A percentile compares a stretch with the other conserved stretches of the same genome.
Evolutionary conservation across 805 yeast species (phyloP).

Genomic region (Yarrowia hollandica): DNA sequence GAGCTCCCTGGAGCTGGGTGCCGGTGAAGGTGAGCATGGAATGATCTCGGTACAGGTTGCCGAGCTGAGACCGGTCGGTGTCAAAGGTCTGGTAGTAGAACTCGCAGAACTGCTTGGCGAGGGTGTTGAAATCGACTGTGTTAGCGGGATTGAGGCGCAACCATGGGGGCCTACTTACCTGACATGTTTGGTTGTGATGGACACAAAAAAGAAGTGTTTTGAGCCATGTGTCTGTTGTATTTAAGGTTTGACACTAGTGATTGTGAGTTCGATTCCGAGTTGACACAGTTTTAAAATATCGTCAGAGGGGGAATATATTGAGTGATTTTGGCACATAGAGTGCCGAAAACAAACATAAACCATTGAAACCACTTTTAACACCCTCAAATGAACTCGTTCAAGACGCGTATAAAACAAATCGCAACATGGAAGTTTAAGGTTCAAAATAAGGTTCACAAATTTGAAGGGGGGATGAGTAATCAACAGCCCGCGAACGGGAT

Average conservation of each 20-base stretch:
- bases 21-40: slow-evolving; percentile 98
- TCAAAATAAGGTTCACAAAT: too few species aligned
- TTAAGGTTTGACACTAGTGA: not conserved
- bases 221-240: not conserved
- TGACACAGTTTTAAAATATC: too few species aligned
- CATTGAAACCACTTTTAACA: too few species aligned
- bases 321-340: too few species aligned
- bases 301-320: too few species aligned
- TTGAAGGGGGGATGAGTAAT: too few species aligned
- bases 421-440: too few species aligned
- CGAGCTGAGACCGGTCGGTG: slow-evolving; percentile 86
- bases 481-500: too few species aligned
- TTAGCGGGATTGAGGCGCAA: not conserved
- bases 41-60: slow-evolving; percentile 91
- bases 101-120: slow-evolving; percentile 76
- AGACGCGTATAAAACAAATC: too few species aligned
- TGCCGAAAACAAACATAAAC: too few species aligned
- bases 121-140: slow-evolving; percentile 37
- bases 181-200: slow-evolving; percentile 4
- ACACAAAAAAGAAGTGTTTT: slow-evolving; percentile 12
- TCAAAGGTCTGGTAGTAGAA: slow-evolving; percentile 96
- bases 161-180: not conserved
- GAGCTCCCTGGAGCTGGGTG: slow-evolving; percentile 91
- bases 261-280: not conserved
- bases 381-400: too few species aligned